Base-by-base conservation (phyloP, 495 filamentous ascomycete genomes). In the Penicillium riverlandense region DNA sequence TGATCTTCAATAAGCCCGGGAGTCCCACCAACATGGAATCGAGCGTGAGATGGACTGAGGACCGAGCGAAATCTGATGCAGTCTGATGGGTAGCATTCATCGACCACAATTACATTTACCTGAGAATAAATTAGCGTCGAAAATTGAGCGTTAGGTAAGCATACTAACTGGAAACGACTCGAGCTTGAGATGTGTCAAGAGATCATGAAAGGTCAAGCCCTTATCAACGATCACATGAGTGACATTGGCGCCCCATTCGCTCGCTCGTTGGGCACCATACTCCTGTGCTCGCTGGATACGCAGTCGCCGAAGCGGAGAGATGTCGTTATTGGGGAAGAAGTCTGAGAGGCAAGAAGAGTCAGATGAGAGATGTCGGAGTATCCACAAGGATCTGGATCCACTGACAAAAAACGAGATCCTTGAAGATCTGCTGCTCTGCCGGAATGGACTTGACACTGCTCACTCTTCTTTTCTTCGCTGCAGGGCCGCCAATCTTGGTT, bases 181-280 rank as follows among this genome's bases (percentile, higher is more conserved):
- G 6, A 74, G 40, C 22, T 78, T 76, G 7, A 94, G 62, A 41
- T 76, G 68, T 30, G 61, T 68, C 13, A 85, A 50, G n/a, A 96
- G 67, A 46, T 92, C 78, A 6, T 70, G 60, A 51, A 80, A 90
- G 4, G 61, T 70, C 38, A 92, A 57, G 1, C 61, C 62, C 40
- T 81, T 84, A 53, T 96, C 92, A 5, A 87, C 85, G 46, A 97
- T 76, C 43, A 95, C 70, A 67, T 95, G 89, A 0, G 80, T 89
- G 7, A 84, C 62, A 44, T 61, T 53, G 0, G 63, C 49, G 14
- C 52, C 54, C 74, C 78, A 84, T 7, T 74, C 66, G 37, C 57
- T 74, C 15, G 73, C 62, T 77, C 85, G 86, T 7, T 58, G 65
- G 6, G 81, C 91, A 27, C 92, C 92, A 55, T 83, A 83, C 52